These are phyloP conservation scores for Neurospora sp. DNA, from an alignment of 495 filamentous ascomycete species.

Conservation along the genomic window DNA sequence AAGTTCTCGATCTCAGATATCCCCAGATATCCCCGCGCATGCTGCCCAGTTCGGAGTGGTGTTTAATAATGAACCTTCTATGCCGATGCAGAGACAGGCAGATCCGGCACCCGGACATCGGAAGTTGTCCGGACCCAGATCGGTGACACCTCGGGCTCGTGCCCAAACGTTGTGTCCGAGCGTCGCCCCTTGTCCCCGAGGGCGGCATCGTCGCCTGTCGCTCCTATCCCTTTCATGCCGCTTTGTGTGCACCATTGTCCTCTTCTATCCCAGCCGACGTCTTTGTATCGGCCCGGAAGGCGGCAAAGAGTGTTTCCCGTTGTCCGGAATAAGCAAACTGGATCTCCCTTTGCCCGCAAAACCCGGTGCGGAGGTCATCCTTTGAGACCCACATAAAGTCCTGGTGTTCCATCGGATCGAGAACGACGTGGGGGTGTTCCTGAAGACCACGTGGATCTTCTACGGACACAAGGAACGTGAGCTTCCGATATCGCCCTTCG, in stretches of 20 bases:
- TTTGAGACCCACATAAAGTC: slow-evolving; percentile 28
- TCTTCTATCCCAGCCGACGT: not conserved
- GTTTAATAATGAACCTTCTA: not conserved
- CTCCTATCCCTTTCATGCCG: not conserved
- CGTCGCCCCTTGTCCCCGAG: too few relatives aligned
- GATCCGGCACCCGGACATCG: not conserved
- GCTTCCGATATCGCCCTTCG: slow-evolving; percentile 21
- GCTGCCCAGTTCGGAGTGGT: not conserved
- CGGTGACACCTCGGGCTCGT: not conserved
- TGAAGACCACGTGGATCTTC: not conserved
- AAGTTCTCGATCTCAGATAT: not conserved
- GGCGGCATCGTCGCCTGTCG: not conserved
- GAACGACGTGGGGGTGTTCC: slow-evolving; percentile 14
- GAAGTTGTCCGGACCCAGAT: not conserved
- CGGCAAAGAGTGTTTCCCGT: slow-evolving; percentile 13
- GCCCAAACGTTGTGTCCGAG: not conserved
- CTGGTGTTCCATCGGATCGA: slow-evolving; percentile 27
- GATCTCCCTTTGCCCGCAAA: slow-evolving; percentile 19
- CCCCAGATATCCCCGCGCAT: not conserved
- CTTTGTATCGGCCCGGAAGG: slow-evolving; percentile 7
- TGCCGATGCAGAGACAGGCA: not conserved
- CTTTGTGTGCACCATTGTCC: not conserved
- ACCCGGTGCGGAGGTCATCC: slow-evolving; percentile 17
- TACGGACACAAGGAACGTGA: slow-evolving; percentile 24
- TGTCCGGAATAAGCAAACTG: slow-evolving; percentile 22